phyloP scores from a whole-genome alignment of 805 yeast species.

The Priceomyces castillae region DNA sequence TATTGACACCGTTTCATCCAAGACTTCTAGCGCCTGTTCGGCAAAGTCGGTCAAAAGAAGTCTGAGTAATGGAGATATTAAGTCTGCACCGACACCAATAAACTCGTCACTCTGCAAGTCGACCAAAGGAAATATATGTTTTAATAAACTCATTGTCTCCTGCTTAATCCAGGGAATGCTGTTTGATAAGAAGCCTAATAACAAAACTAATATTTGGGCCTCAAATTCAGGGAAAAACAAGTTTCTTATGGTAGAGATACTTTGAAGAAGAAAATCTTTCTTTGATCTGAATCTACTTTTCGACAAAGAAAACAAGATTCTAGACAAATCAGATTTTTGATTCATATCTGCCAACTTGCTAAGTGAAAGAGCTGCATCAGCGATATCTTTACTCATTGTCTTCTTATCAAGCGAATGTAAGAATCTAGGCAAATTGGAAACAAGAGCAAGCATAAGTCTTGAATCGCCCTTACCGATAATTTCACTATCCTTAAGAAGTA shows the following conservation, averaged over 20 bases:
- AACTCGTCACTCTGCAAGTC: constrained; percentile 78
- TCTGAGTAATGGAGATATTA: constrained; percentile 85
- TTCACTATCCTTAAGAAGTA: constrained; percentile 64
- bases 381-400: constrained; percentile 47
- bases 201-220: constrained; percentile 69
- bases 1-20: constrained; percentile 81
- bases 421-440: constrained; percentile 81
- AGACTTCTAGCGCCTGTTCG: constrained; percentile 81
- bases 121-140: constrained; percentile 70
- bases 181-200: constrained; percentile 78
- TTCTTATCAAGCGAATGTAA: constrained; percentile 68
- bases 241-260: constrained; percentile 64
- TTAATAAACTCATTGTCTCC: constrained; percentile 75
- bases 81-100: constrained; percentile 89
- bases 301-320: constrained; percentile 73
- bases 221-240: constrained; percentile 72
- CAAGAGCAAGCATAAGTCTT: constrained; percentile 65
- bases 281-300: constrained; percentile 84
- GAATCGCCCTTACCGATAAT: constrained; percentile 71
- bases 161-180: constrained; percentile 72
- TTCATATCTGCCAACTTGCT: constrained; percentile 59
- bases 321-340: constrained; percentile 56
- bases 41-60: constrained; percentile 81
- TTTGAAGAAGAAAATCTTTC: constrained; percentile 81
- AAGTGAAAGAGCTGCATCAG: constrained; percentile 44